Evolutionary conservation across 1,284 basidiomycete species (phyloP), one percentile per base, ranked within the genome.

Genomic region (Ustilago bromivora): DNA sequence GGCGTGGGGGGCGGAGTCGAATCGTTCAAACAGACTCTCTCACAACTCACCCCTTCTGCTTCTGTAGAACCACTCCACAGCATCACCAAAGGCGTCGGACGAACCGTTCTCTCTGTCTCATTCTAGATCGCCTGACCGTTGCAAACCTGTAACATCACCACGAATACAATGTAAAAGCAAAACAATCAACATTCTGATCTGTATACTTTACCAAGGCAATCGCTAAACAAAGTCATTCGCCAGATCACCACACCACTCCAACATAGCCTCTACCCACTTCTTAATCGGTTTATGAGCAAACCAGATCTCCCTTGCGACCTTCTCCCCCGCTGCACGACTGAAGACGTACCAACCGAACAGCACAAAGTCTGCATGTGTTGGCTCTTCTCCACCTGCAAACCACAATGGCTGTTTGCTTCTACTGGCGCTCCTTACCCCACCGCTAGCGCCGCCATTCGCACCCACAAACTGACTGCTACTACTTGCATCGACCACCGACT

Each of bases 1-100:
- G 96, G 96, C 17, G 95, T 98, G 4, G 96, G 96, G 0, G 96
- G 96, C 0, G 94, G 95, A 0, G 89, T 95, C 10, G 87, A 90
- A 28, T 92, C 92, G 66, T 97, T 99, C 84, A 85, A 91, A 19
- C 71, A 84, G 28, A 78, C 80, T n/a, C 89, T 95, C 0, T 87
- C 59, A 10, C 34, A 64, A 17, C 35, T 61, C 11, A 47, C 61
- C 11, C 61, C 62, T 2, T 9, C 54, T 3, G 61, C 67, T 6
- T 57, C 35, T 35, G 57, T 70, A 10, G 46, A 61, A 34, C 4
- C 63, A 1, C 47, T 80, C 10, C 71, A 72, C 23, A 65, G 53
- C 56, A 62, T 72, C 15, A 70, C 73, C 2, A 55, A 65, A n/a
- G 81, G 81, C 4, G 81, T 83, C 2, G 81, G 80, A 0, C 59